Evolutionary conservation across 371 early-diverging fungal genomes (phyloP).

Genomic region (Mortierella sp.): DNA sequence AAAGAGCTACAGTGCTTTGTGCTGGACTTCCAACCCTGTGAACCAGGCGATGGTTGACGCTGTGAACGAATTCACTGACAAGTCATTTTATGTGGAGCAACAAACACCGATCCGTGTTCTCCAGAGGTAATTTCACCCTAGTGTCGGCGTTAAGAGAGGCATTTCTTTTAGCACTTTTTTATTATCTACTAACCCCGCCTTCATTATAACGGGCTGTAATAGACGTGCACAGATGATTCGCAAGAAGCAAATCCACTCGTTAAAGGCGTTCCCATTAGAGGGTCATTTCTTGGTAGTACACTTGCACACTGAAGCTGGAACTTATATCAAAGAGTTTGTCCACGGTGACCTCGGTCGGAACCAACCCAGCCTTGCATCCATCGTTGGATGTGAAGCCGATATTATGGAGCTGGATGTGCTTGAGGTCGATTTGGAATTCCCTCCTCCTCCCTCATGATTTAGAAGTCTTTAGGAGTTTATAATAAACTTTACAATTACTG

Average conservation of each 20-base stretch:
- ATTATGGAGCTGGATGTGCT: constrained; percentile 91
- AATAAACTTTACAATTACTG: too few species aligned
- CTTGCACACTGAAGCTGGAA: constrained; percentile 92
- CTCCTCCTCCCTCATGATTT: constrained; percentile 53
- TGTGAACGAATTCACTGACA: constrained; percentile 61
- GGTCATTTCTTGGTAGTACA: constrained; percentile 72
- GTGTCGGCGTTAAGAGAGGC: not conserved
- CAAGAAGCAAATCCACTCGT: constrained; percentile 73
- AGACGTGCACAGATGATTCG: constrained; percentile 85
- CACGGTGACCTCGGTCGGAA: constrained; percentile 97
- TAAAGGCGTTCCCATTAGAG: constrained; percentile 56
- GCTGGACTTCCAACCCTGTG: constrained; percentile 75
- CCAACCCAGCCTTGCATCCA: constrained; percentile 80
- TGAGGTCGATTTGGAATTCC: constrained; percentile 84
- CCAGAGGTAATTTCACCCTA: constrained; percentile 61
- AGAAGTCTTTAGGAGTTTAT: not conserved
- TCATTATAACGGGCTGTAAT: not conserved
- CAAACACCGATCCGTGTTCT: constrained; percentile 96
- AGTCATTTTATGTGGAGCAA: constrained; percentile 81
- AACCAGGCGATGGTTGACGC: constrained; percentile 66
- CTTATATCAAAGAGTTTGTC: constrained; percentile 99
- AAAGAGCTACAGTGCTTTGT: constrained; percentile 86
- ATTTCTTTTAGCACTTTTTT: not conserved
- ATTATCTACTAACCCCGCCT: not conserved
- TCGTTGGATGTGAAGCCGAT: constrained; percentile 80